Conservation (phyloP, 75 land plant genomes). For the Gnetum montanum region DNA sequence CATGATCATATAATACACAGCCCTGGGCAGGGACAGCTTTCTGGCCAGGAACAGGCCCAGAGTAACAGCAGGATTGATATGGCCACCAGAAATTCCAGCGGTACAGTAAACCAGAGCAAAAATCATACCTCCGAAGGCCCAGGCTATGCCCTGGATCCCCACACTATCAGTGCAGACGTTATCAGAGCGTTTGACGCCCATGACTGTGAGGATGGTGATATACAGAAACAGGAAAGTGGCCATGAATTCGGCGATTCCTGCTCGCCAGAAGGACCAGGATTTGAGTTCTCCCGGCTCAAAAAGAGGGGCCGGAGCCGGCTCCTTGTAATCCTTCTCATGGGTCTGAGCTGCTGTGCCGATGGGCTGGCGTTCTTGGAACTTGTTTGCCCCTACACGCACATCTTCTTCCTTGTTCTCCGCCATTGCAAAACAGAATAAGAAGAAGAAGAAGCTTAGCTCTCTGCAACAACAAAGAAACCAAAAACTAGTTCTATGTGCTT, state of each 20-base stretch:
- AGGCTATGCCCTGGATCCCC: constrained; percentile 28
- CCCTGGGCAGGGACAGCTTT: constrained; percentile 27
- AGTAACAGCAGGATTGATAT: constrained; percentile 40
- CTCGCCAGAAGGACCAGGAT: constrained; percentile 47
- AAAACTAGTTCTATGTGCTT: no score
- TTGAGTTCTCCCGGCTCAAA: constrained; percentile 22
- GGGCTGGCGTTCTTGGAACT: constrained; percentile 33
- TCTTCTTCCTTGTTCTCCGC: constrained; percentile 26
- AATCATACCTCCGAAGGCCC: constrained; percentile 36
- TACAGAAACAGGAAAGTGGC: constrained; percentile 41
- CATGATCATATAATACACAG: constrained; percentile 21
- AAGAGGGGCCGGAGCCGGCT: constrained; percentile 22
- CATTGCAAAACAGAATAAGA: neutral
- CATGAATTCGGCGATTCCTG: constrained; percentile 41
- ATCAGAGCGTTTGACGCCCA: constrained; percentile 18
- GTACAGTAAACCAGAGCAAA: constrained; percentile 40
- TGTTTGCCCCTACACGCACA: constrained; percentile 39
- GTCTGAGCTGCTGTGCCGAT: constrained; percentile 27
- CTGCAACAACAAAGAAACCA: no score
- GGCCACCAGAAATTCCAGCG: constrained; percentile 38
- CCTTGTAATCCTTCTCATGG: constrained; percentile 20
- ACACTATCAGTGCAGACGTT: constrained; percentile 5
- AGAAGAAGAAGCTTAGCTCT: no score
- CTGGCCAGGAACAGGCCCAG: constrained; percentile 32
- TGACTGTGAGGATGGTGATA: constrained; percentile 28